Percentiles rank a stretch among this genome's conserved stretches.
Evolutionary conservation across 495 filamentous ascomycete species (phyloP).

Genomic region (Sphaerosporella brunnea): DNA sequence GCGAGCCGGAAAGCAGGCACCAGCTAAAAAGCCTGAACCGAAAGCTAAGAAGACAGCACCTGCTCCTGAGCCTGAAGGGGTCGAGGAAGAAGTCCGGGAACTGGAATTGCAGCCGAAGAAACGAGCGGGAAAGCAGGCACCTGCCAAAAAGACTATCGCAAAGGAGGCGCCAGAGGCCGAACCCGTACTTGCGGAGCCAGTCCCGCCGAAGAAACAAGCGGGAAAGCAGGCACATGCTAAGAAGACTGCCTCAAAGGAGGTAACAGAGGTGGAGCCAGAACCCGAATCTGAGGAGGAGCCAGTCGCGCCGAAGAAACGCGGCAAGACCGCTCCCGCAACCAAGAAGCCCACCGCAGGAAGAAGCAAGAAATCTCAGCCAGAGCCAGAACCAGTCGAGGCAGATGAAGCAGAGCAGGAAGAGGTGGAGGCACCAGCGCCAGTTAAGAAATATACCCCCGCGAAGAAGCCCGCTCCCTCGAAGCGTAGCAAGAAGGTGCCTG

Average conservation of each 20-base stretch:
- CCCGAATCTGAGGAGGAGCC: conserved; percentile 15
- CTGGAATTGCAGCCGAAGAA: conserved; percentile 1
- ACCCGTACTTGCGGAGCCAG: background rate
- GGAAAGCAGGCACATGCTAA: too few relatives aligned
- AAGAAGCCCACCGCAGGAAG: background rate
- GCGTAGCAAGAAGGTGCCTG: conserved; percentile 4
- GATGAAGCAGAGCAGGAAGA: conserved; percentile 8
- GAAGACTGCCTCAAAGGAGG: too few relatives aligned
- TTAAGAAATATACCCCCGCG: conserved; percentile 16
- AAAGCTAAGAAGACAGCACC: conserved; percentile 15
- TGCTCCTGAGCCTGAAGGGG: conserved; percentile 10
- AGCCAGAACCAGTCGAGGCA: background rate
- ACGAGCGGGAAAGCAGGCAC: background rate
- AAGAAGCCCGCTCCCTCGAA: background rate
- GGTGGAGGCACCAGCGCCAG: conserved; percentile 12
- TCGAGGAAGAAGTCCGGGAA: background rate
- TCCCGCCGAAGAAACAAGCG: background rate
- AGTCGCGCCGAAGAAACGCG: conserved; percentile 3
- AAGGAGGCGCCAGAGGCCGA: conserved; percentile 1
- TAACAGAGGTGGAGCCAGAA: too few relatives aligned
- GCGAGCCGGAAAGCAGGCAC: background rate
- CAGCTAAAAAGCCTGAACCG: conserved; percentile 2
- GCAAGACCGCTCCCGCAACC: too few relatives aligned
- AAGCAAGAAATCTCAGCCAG: background rate
- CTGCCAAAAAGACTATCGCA: background rate